Evolutionary conservation across 2,329 filamentous ascomycete species (phyloP).

Genomic region (Aspergillus vadensis): DNA sequence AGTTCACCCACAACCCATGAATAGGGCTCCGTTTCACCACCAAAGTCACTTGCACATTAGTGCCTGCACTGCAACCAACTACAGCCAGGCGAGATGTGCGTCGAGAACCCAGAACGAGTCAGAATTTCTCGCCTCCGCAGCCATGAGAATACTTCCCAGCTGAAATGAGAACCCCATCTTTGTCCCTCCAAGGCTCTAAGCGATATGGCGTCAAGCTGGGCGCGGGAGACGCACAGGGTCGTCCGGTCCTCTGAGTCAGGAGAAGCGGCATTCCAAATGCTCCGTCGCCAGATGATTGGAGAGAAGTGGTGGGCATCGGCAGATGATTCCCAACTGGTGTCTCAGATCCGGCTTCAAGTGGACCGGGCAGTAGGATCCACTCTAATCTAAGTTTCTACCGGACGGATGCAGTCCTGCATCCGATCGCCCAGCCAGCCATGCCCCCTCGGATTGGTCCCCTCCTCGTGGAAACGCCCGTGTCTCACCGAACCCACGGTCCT

Average conservation of each 20-base stretch:
- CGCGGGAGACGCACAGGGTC: conserved; percentile 3
- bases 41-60: not conserved
- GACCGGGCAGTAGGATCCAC: not conserved
- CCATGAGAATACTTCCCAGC: too few relatives aligned
- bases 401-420: not conserved
- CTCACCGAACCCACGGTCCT: conserved; percentile 3
- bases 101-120: too few relatives aligned
- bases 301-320: not conserved
- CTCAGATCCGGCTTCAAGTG: not conserved
- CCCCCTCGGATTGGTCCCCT: not conserved
- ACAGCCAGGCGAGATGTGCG: not conserved
- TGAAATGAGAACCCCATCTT: not conserved
- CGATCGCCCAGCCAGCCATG: conserved; percentile 2
- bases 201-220: not conserved
- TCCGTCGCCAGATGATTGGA: not conserved
- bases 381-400: not conserved
- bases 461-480: not conserved
- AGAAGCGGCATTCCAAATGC: not conserved
- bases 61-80: not conserved
- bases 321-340: not conserved
- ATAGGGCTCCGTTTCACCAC: not conserved
- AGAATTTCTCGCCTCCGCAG: too few relatives aligned
- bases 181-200: not conserved
- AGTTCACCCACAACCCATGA: not conserved
- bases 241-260: not conserved